phyloP scores from a whole-genome alignment of 768 basidiomycete genomes.

The Leccinum ochraceum region DNA sequence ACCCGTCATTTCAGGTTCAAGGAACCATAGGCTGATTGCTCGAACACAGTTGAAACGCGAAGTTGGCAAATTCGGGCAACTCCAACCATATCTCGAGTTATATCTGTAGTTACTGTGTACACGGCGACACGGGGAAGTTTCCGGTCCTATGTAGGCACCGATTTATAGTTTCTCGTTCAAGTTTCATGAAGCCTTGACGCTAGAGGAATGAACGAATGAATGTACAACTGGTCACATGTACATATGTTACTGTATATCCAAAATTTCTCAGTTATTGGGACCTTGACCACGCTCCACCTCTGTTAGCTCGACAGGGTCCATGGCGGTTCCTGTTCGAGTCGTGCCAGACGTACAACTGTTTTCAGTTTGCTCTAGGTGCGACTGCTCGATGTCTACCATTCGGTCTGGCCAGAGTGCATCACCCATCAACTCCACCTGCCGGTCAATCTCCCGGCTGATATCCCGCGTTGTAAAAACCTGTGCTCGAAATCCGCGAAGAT shows the following conservation, averaged over 20 bases:
- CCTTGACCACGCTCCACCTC: neutral
- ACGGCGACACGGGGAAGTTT: too few relatives aligned
- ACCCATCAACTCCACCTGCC: neutral
- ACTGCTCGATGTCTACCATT: neutral
- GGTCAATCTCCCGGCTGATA: constrained; percentile 10
- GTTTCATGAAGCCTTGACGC: too few relatives aligned
- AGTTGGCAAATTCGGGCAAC: too few relatives aligned
- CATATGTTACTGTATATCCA: too few relatives aligned
- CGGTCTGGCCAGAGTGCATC: neutral
- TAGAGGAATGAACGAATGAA: too few relatives aligned
- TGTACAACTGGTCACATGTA: too few relatives aligned
- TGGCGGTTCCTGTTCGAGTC: neutral
- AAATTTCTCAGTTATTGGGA: neutral
- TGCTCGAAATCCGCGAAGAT: constrained; percentile 12
- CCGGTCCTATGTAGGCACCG: too few relatives aligned
- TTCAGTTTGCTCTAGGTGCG: neutral
- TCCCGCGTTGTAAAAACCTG: constrained; percentile 4
- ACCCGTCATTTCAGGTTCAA: neutral
- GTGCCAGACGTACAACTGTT: neutral
- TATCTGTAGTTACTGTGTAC: too few relatives aligned
- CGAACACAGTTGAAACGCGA: neutral
- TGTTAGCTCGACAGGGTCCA: neutral
- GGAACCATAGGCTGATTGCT: neutral
- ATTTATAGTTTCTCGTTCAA: too few relatives aligned
- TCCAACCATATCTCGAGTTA: too few relatives aligned